Conservation (phyloP, 768 basidiomycete genomes). For the Sistotremastrum suecicum region DNA sequence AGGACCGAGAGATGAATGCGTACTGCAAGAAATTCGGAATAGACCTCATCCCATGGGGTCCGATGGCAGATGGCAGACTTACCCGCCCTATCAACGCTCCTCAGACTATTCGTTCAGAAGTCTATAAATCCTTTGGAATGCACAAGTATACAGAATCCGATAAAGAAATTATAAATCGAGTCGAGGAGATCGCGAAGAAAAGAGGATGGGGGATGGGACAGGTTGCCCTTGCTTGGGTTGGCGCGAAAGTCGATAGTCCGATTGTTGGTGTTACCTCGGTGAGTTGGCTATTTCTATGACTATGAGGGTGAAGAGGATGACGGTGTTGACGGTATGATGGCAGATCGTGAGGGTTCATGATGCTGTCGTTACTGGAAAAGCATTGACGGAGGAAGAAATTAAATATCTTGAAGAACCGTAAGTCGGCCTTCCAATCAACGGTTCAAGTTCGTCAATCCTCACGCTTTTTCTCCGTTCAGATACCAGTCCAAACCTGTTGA, state of each 20-base stretch:
- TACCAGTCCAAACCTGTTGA: too few species aligned
- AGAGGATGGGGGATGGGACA: constrained; percentile 28
- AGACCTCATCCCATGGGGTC: constrained; percentile 37
- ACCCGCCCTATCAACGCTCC: constrained; percentile 19
- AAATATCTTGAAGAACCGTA: constrained; percentile 28
- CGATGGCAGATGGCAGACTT: constrained; percentile 26
- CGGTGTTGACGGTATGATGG: not conserved
- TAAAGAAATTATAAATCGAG: constrained; percentile 23
- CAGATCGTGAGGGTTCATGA: not conserved
- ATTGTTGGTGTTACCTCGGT: constrained; percentile 28
- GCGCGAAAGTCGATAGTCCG: constrained; percentile 27
- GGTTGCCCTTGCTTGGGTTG: constrained; percentile 29
- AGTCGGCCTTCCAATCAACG: not conserved
- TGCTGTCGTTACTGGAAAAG: constrained; percentile 1
- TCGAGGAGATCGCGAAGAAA: constrained; percentile 28
- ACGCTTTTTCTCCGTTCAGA: too few species aligned
- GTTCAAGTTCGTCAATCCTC: too few species aligned
- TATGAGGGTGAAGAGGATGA: not conserved
- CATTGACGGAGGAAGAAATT: constrained; percentile 28
- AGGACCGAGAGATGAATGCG: constrained; percentile 32
- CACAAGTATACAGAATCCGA: constrained; percentile 14
- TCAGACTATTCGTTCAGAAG: constrained; percentile 11
- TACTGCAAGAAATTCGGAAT: constrained; percentile 37
- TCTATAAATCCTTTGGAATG: constrained; percentile 8
- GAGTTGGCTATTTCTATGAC: not conserved